Percentiles rank a stretch among this genome's conserved stretches.
These are phyloP conservation scores for Rhizophlyctis rosea DNA, from an alignment of 192 early-diverging fungal genomes.

Conservation along the genomic window DNA sequence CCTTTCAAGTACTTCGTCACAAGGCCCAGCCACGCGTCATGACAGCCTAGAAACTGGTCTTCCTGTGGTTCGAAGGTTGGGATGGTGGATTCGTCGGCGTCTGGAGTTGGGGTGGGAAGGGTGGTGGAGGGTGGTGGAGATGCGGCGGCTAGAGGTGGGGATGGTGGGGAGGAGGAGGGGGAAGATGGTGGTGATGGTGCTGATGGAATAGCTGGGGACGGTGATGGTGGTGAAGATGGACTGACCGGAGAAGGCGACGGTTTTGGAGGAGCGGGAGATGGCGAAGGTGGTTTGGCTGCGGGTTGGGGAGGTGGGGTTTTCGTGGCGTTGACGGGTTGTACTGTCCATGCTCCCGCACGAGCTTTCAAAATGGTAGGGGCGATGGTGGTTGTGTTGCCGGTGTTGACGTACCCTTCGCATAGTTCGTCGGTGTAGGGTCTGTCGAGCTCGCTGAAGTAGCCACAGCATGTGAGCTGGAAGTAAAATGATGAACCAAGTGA, in stretches of 20 bases:
- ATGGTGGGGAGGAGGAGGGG: background rate
- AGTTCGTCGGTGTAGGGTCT: constrained; percentile 8
- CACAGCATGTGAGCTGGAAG: constrained; percentile 27
- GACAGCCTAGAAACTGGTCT: constrained; percentile 14
- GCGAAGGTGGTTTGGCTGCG: background rate
- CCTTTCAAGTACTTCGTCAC: constrained; percentile 1
- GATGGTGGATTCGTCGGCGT: background rate
- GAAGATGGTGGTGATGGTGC: background rate
- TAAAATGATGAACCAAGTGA: background rate
- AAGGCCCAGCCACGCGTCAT: constrained; percentile 7
- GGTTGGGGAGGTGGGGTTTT: background rate
- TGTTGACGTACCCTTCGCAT: constrained; percentile 6
- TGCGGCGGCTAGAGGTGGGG: background rate
- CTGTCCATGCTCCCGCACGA: background rate
- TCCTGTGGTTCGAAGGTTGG: background rate
- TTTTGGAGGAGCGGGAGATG: too few species aligned
- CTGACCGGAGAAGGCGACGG: background rate
- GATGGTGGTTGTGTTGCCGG: background rate
- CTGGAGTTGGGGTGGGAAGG: background rate
- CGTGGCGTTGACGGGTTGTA: background rate
- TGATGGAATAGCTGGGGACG: background rate
- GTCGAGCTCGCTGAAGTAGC: constrained; percentile 28
- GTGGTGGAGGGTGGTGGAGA: background rate
- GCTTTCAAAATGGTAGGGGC: background rate
- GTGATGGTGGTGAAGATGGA: background rate